Percentiles rank a stretch among this genome's conserved stretches.
These are phyloP conservation scores for Wallacemonas sp. DNA, from an alignment of 208 protist genomes.

Conservation along the genomic window DNA sequence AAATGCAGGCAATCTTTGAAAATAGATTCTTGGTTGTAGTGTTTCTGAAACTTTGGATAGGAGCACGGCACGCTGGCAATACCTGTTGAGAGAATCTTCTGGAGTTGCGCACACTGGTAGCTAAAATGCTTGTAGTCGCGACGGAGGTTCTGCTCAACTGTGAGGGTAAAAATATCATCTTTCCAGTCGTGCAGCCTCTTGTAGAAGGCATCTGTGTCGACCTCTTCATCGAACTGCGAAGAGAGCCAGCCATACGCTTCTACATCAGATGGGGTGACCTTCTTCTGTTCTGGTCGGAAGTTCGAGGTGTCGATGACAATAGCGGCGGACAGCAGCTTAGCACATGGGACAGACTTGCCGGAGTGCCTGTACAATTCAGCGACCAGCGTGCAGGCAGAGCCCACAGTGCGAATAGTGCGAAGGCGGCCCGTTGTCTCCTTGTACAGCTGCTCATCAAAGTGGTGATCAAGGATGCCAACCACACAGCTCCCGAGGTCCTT, in stretches of 20 bases:
- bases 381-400: conserved; percentile 83
- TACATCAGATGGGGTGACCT: conserved; percentile 72
- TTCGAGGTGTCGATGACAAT: conserved; percentile 88
- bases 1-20: conserved; percentile 39
- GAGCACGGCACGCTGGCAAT: conserved; percentile 81
- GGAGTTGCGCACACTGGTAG: conserved; percentile 24
- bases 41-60: conserved; percentile 43
- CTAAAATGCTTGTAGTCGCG: conserved; percentile 85
- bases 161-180: conserved; percentile 71
- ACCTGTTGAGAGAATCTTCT: conserved; percentile 33
- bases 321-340: conserved; percentile 60
- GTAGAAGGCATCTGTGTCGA: conserved; percentile 36
- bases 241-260: conserved; percentile 50
- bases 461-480: conserved; percentile 82
- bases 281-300: conserved; percentile 73
- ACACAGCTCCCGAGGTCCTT: conserved; percentile 32
- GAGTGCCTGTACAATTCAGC: conserved; percentile 48
- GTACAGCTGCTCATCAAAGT: conserved; percentile 77
- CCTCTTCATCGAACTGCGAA: conserved; percentile 4
- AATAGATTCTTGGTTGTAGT: conserved; percentile 30
- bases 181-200: conserved; percentile 68
- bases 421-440: conserved; percentile 24
- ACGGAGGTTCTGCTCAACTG: conserved; percentile 62
- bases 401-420: conserved; percentile 53
- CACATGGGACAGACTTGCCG: conserved; percentile 40